Evolutionary conservation across 2,329 filamentous ascomycete genomes (phyloP).

Genomic region (Hypocreales sp.): DNA sequence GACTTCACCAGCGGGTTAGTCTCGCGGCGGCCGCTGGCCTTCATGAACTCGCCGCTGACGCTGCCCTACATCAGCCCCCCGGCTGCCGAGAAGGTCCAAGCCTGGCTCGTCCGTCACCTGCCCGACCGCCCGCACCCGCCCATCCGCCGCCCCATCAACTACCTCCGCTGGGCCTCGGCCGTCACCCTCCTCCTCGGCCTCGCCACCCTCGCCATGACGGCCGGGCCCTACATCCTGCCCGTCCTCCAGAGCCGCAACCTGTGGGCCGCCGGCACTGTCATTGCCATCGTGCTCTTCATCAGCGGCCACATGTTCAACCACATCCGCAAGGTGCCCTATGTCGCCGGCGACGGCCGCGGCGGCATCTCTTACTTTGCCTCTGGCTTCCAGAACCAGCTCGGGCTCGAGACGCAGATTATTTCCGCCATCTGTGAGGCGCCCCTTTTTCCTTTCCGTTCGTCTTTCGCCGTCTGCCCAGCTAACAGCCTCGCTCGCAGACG

Average conservation of each 20-base stretch:
- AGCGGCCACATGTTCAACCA: slow-evolving; percentile 99
- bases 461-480: neutral
- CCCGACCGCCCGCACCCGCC: slow-evolving; percentile 62
- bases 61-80: slow-evolving; percentile 37
- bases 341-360: slow-evolving; percentile 68
- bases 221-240: slow-evolving; percentile 66
- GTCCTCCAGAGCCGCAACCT: slow-evolving; percentile 80
- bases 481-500: slow-evolving; percentile 29
- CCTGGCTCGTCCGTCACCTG: slow-evolving; percentile 66
- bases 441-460: neutral
- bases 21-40: neutral
- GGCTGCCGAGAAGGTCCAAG: slow-evolving; percentile 61
- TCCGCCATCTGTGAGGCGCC: slow-evolving; percentile 75
- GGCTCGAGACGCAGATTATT: slow-evolving; percentile 88
- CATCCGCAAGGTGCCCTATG: slow-evolving; percentile 90
- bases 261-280: slow-evolving; percentile 82
- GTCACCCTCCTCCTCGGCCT: slow-evolving; percentile 55
- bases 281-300: slow-evolving; percentile 81
- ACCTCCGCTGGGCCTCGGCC: slow-evolving; percentile 53
- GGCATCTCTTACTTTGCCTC: slow-evolving; percentile 80
- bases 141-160: slow-evolving; percentile 80
- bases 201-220: slow-evolving; percentile 52
- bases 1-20: slow-evolving; percentile 72
- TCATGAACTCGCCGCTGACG: neutral
- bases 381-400: slow-evolving; percentile 88